Base-by-base conservation (phyloP, 2,329 filamentous ascomycete genomes). In the Alternaria alternata region DNA sequence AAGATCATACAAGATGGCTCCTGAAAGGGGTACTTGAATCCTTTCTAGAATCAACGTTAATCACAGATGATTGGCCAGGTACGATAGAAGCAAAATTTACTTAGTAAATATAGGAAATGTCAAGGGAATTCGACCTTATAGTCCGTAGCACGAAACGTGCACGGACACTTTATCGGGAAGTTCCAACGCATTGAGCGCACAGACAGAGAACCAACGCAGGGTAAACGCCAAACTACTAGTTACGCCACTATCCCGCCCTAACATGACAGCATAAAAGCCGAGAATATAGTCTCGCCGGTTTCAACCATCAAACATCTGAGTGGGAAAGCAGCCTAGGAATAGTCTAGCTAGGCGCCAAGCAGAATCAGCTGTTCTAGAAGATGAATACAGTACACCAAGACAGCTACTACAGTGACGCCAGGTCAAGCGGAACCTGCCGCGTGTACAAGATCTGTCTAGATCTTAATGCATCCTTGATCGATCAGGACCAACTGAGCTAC, bases 41-140 rank as follows among this genome's bases (percentile, higher is more conserved):
- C 11, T 0, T 0, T 11, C 28, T 3, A 11, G 4, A 5, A 30
- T 30, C 28, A 30, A 5, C 28, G 0, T 30, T 30, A 4, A 0
- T 0, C 4, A 30, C 11, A 5, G 9, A 11, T 11, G 0, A 30
- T 1, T 5, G 28, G 5, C 4, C 11, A 30, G 1, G 11, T 30
- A 26, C 24, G 0, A 26, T 26, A 7, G 2, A 2, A 26, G 7
- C 24, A 26, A 26, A 26, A 7, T 1, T n/a, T n/a, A n/a, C n/a
- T 7, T 7, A 0, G 24, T 7, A 26, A 26, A 26, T 0, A 26
- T 1, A 26, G 2, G 2, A 26, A 26, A 26, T 26, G 0, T 7
- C 24, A 26, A 26, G 24, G 24, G 0, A 26, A 26, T 26, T 26
- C 24, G 2, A 26, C 6, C 24, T 26, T 7, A 26, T 26, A 26